Conservation (phyloP, 129 eudicot species). For the Centrapalus pauciflorus region DNA sequence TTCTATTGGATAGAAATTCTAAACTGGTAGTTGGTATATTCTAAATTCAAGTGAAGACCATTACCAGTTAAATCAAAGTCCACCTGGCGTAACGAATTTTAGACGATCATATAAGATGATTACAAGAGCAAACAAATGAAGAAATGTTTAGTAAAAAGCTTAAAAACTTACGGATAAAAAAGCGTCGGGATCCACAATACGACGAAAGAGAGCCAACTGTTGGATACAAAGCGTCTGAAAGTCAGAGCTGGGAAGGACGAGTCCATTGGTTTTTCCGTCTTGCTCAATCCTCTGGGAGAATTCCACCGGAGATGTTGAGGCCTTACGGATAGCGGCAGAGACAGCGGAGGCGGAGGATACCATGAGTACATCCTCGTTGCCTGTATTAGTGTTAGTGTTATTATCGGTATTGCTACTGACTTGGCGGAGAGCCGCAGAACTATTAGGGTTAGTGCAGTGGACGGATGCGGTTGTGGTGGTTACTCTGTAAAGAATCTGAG, state of each 20-base stretch:
- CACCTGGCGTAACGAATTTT: neutral
- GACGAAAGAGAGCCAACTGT: conserved; percentile 77
- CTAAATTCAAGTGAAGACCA: neutral
- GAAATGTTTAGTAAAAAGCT: neutral
- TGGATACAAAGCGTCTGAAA: conserved; percentile 74
- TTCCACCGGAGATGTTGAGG: conserved; percentile 86
- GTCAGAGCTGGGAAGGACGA: conserved; percentile 80
- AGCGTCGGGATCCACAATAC: conserved; percentile 71
- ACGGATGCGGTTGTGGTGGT: conserved; percentile 23
- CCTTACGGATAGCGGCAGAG: conserved; percentile 64
- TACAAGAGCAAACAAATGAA: neutral
- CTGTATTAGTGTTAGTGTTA: conserved; percentile 3
- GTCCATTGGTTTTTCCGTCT: conserved; percentile 32
- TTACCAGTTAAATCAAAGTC: neutral
- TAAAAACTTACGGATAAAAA: conserved; percentile 58
- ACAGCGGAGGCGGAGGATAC: conserved; percentile 70
- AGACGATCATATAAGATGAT: conserved; percentile 5
- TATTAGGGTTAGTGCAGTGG: conserved; percentile 37
- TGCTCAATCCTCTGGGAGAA: conserved; percentile 64
- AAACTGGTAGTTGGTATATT: neutral
- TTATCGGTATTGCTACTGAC: conserved; percentile 22
- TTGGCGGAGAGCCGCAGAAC: conserved; percentile 34
- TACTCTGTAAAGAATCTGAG: neutral
- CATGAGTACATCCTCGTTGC: conserved; percentile 30
- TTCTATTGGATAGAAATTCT: neutral